Conservation (phyloP, 1,139 yeast genomes). For the Taiozyma sp. region DNA sequence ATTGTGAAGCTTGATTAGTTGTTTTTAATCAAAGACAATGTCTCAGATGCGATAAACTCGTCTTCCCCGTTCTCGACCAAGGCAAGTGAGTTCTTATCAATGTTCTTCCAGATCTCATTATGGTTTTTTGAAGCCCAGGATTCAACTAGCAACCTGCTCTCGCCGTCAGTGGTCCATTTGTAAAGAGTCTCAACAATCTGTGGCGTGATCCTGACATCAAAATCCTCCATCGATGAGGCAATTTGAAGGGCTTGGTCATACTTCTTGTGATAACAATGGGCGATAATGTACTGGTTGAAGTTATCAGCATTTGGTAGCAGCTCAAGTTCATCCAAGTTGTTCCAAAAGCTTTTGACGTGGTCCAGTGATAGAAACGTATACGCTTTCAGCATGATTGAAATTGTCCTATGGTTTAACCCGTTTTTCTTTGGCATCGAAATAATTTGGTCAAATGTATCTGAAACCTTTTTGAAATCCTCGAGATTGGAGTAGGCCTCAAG, state of each 20-base stretch:
- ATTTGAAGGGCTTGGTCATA: constrained; percentile 53
- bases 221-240: constrained; percentile 44
- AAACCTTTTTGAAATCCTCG: constrained; percentile 53
- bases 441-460: constrained; percentile 58
- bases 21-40: neutral
- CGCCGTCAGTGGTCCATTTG: constrained; percentile 51
- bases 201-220: constrained; percentile 42
- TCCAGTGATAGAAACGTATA: constrained; percentile 53
- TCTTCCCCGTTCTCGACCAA: constrained; percentile 1
- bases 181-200: constrained; percentile 53
- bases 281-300: constrained; percentile 59
- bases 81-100: constrained; percentile 20
- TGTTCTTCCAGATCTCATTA: constrained; percentile 42
- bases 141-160: constrained; percentile 41
- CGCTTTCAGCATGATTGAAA: constrained; percentile 67
- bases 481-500: constrained; percentile 63
- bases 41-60: neutral
- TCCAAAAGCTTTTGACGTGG: constrained; percentile 62
- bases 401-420: constrained; percentile 64
- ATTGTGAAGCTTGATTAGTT: neutral
- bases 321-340: constrained; percentile 43
- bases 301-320: constrained; percentile 51
- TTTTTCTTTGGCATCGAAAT: constrained; percentile 44
- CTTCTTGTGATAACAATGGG: constrained; percentile 67
- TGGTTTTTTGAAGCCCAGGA: constrained; percentile 47